These are phyloP conservation scores for Spironucleus salmonicida DNA, from an alignment of 208 protist genomes.

Conservation along the genomic window DNA sequence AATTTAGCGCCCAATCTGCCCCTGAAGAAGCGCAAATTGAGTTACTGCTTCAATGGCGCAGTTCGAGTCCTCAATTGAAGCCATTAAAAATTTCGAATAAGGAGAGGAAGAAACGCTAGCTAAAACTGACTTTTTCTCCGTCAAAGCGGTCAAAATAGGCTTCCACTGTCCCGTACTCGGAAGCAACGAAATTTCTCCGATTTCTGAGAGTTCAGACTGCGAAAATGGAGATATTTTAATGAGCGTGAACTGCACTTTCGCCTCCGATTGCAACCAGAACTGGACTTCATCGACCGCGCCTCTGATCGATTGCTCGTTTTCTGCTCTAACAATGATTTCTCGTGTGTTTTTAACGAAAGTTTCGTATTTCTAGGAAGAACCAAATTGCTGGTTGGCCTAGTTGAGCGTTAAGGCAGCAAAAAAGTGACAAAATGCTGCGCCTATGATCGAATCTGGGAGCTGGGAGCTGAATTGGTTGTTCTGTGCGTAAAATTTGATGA, in stretches of 20 bases:
- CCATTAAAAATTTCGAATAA: neutral
- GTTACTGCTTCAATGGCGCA: neutral
- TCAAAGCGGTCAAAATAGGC: neutral
- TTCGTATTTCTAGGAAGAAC: too few species aligned
- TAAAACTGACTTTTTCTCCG: constrained; percentile 6
- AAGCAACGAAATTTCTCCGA: neutral
- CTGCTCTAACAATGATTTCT: neutral
- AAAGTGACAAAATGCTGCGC: too few species aligned
- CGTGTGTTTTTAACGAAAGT: too few species aligned
- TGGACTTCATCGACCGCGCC: neutral
- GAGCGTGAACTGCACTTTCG: neutral
- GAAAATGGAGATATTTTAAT: neutral
- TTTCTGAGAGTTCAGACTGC: neutral
- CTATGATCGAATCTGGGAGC: too few species aligned
- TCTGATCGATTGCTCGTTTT: neutral
- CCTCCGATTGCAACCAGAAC: constrained; percentile 9
- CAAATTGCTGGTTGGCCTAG: too few species aligned
- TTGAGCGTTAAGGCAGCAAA: too few species aligned
- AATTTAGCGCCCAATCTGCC: neutral
- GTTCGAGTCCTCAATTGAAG: neutral
- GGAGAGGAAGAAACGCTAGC: neutral
- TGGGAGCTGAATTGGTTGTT: too few species aligned
- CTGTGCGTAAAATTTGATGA: too few species aligned
- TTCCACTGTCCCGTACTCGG: neutral
- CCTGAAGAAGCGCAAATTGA: neutral